These are phyloP conservation scores for Cinnamomum chago DNA, from an alignment of 164 flowering plant genomes.

Conservation along the genomic window DNA sequence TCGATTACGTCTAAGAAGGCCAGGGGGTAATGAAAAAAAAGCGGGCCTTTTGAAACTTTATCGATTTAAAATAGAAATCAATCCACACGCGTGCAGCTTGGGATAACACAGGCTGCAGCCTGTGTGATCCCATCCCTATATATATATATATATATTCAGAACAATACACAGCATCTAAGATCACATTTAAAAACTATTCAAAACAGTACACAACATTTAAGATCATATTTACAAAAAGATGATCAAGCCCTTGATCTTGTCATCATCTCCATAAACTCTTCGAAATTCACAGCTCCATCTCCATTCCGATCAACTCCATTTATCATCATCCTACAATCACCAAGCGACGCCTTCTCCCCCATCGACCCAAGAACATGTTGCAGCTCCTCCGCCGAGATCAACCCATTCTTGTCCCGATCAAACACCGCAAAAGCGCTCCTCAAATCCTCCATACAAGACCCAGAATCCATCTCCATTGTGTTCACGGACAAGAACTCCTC, in stretches of 20 bases:
- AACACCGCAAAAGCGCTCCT: slow-evolving; percentile 13
- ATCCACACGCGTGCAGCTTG: no score
- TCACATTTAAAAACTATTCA: no score
- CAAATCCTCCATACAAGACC: slow-evolving; percentile 13
- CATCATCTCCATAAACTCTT: slow-evolving; percentile 19
- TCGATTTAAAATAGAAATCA: no score
- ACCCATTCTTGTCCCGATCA: slow-evolving; percentile 13
- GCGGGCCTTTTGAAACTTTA: no score
- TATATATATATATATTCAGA: no score
- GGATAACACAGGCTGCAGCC: no score
- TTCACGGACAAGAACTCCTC: slow-evolving; percentile 16
- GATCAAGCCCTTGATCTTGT: not conserved
- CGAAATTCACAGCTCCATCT: slow-evolving; percentile 14
- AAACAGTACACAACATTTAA: no score
- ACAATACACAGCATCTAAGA: no score
- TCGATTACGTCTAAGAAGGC: no score
- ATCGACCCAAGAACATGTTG: slow-evolving; percentile 11
- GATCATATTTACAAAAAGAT: not conserved
- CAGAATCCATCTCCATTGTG: slow-evolving; percentile 7
- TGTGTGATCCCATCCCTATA: no score
- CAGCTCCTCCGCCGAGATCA: slow-evolving; percentile 21
- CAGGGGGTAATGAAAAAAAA: no score
- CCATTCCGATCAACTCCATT: slow-evolving; percentile 8
- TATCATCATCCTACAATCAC: slow-evolving; percentile 14
- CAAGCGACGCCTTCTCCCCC: slow-evolving; percentile 13